Evolutionary conservation across 225 moss, liverwort and hornwort species (phyloP), one percentile per base, ranked within the genome.

Genomic region (Sphagnum tenellum): DNA sequence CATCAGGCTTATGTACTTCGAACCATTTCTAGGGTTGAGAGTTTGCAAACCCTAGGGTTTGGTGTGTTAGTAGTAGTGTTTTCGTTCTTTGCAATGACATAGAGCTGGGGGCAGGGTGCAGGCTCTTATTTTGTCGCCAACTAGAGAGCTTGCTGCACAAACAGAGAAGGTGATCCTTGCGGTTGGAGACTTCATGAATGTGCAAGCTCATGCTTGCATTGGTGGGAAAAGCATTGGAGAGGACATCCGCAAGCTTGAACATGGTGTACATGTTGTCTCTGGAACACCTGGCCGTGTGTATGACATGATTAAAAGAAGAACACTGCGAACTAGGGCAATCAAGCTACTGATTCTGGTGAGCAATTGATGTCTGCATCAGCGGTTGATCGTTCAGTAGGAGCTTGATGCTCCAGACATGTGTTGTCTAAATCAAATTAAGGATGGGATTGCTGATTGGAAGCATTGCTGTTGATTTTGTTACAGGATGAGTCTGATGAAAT

Each of bases 401-500:
- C 44, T 58, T 11, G 46, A 8, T 2, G 45, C 46, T 46, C 7
- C 44, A 45, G 14, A 54, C 2, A 4, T 55, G 50, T 12, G 5
- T 44, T 51, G 44, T 3, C 52, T 45, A 45, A 47, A 9, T 12
- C 10, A 29, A 29, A 29, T 29, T 29, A 29, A 29, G 29, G 29
- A 29, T 29, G 29, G 29, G 29, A 29, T 29, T 29, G 29, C 29
- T 29, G 29, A 29, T 29, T 29, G 29, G 29, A 29, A 29, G 29
- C 0, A 29, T 29, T 29, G 29, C 29, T 29, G 29, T 29, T 29
- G 29, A 29, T 29, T 29, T 62, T 64, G 3, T 47, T 66, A 53
- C 89, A 89, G 92, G 92, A 89, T 66, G 92, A 92, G 77, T 92
- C 89, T 56, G 92, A 89, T 76, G 92, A 89, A 69, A 92, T 92